Base-by-base conservation (phyloP, 352 stramenopile species). In the Phytophthora hibernalis region DNA sequence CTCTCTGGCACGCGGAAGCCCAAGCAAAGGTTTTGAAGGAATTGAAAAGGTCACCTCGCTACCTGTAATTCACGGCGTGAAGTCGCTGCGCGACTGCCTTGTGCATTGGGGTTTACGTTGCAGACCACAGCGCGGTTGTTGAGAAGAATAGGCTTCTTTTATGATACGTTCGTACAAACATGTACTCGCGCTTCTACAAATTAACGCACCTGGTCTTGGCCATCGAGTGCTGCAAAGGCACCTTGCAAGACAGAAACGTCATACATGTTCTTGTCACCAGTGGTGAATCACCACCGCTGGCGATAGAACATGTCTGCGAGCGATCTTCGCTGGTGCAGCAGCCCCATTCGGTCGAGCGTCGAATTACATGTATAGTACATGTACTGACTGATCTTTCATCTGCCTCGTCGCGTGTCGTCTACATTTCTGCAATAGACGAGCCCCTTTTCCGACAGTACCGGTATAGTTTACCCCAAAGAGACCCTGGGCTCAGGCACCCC, bases 401-500 rank as follows among this genome's bases (percentile, higher is more conserved):
- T 62, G 55, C 55, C 55, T 56, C 55, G 44, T 64, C 55, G 33
- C 55, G 55, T 64, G 54, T 64, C 55, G 56, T 64, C 44, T 64
- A 64, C 56, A 64, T 18, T 21, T 31, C 35, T 42, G 35, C 13
- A 47, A 63, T 63, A 63, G 55, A 63, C 55, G 55, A 47, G 55
- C 31, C 56, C 42, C 38, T 68, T 58, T 64, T 64, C 45, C 33
- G 28, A 26, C 47, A 58, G 47, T 59, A 65, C 51, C 47, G 52
- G 47, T 59, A 65, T 57, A 59, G 20, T 65, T 52, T 52, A 56
- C 28, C 20, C 16, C 12, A 65, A 18, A 42, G 26, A 33, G 1
- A 9, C 4, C 35, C 35, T 42, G 35, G 35, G 8, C 22, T 30
- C 2, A 5, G 22, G 30, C 20, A 30, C 24, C 55, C 31, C 31